Base-by-base conservation (phyloP, 2,329 filamentous ascomycete species). In the Claviceps sp. region DNA sequence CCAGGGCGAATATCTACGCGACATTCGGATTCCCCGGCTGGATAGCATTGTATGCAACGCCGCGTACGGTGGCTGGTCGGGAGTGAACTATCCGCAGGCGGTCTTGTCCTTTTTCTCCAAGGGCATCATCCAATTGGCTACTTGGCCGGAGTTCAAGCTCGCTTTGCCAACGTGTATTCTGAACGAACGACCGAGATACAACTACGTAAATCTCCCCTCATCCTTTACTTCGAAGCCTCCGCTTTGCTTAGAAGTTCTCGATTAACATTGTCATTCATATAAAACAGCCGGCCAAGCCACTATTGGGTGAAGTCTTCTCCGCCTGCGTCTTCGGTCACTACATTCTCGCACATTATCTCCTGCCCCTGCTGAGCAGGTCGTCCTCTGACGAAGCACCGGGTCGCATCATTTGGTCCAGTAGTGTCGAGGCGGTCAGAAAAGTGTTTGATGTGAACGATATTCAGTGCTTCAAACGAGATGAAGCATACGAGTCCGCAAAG, bases 301-400 rank as follows among this genome's bases (percentile, higher is more conserved):
- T 72, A 5, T 71, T 98, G 0, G 90, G 88, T 3, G 77, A 88
- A 58, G 81, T 95, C 17, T 98, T 97, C 65, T 85, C 84, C 64
- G 85, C 91, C 48, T 97, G 97, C 63, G 78, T 95, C 34, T 97
- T 98, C 63, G 93, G 93, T 0, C 93, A 98, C 70, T 97, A 98
- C 65, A 71, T 96, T 61, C 80, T 98, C 23, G 80, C 80, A 16
- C 90, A 95, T 65, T 81, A 84, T 62, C 76, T 97, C 11, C 76
- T 85, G 58, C 85, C 88, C 0, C 72, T 96, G 11, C 76, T 98
- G 59, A 70, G 72, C 60, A 71, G 79, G 49, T 62, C 62, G 16
- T 61, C 67, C 16, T 56, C 67, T 52, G 56, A 67, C 40, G 62
- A 71, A 4, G 52, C 68, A 1, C 71, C 72, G 0, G 86, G 82